phyloP scores from a whole-genome alignment of 1,284 basidiomycete genomes.

The Sporisorium graminicola region DNA sequence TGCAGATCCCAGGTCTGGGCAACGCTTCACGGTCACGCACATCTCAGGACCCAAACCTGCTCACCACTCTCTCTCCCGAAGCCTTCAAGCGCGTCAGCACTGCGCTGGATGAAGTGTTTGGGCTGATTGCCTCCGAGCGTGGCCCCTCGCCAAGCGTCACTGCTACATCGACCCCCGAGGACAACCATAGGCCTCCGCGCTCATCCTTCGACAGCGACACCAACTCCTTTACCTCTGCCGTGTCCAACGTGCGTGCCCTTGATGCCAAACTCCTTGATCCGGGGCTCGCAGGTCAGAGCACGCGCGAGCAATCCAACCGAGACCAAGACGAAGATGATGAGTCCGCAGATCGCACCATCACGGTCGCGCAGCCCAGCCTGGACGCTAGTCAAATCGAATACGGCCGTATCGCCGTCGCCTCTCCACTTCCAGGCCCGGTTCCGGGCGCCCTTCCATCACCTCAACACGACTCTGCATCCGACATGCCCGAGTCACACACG shows the following conservation, averaged over 20 bases:
- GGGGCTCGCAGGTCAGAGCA: not conserved
- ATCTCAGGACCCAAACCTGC: slow-evolving; percentile 34
- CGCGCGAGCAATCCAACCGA: not conserved
- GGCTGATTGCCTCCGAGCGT: slow-evolving; percentile 46
- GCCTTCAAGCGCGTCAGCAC: slow-evolving; percentile 65
- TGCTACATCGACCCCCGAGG: not conserved
- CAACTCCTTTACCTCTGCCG: slow-evolving; percentile 52
- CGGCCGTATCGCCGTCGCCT: slow-evolving; percentile 11
- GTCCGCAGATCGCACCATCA: slow-evolving; percentile 21
- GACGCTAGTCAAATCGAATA: slow-evolving; percentile 22
- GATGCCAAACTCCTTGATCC: not conserved
- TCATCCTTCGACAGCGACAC: slow-evolving; percentile 52
- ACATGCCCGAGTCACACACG: slow-evolving; percentile 5
- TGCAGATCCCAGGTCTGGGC: slow-evolving; percentile 14
- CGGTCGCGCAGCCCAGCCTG: slow-evolving; percentile 8
- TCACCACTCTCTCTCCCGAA: slow-evolving; percentile 56
- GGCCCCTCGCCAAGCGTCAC: slow-evolving; percentile 6
- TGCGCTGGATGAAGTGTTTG: slow-evolving; percentile 62
- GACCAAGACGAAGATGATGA: slow-evolving; percentile 13
- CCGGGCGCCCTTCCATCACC: slow-evolving; percentile 11
- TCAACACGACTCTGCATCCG: not conserved
- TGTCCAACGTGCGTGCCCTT: slow-evolving; percentile 28
- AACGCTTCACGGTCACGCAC: slow-evolving; percentile 10
- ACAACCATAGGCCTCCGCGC: slow-evolving; percentile 12
- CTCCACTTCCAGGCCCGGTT: slow-evolving; percentile 7